Conservation (phyloP, 2,329 filamentous ascomycete species). For the Pestalotiopsis sp. region DNA sequence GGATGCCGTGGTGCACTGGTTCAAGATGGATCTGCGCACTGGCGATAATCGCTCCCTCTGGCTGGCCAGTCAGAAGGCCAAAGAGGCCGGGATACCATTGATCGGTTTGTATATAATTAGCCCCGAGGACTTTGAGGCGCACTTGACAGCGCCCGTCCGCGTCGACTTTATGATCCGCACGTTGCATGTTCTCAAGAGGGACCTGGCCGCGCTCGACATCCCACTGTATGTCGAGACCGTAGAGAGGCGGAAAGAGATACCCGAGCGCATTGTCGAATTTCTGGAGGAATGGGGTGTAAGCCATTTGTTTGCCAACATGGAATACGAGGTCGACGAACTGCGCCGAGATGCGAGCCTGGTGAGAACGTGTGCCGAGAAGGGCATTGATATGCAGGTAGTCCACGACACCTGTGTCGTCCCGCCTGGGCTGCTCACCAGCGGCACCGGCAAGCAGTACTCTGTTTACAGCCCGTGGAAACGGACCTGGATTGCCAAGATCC, state of each 20-base stretch:
- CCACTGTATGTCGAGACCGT: constrained; percentile 76
- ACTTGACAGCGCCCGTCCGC: constrained; percentile 69
- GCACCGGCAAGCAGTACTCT: constrained; percentile 75
- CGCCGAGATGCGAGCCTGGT: constrained; percentile 72
- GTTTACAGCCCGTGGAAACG: constrained; percentile 85
- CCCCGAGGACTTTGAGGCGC: constrained; percentile 82
- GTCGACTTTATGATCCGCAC: constrained; percentile 82
- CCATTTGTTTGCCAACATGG: constrained; percentile 79
- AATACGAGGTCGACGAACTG: constrained; percentile 91
- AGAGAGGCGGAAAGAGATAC: constrained; percentile 62
- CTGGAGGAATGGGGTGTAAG: constrained; percentile 71
- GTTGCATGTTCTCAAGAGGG: constrained; percentile 62
- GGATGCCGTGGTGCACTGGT: constrained; percentile 81
- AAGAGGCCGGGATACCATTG: constrained; percentile 67
- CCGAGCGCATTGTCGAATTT: constrained; percentile 61
- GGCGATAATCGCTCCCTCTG: constrained; percentile 73
- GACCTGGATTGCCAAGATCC: constrained; percentile 72
- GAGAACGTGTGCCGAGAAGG: constrained; percentile 57
- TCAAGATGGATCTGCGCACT: constrained; percentile 77
- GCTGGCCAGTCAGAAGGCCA: constrained; percentile 66
- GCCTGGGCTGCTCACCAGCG: constrained; percentile 67
- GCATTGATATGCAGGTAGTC: constrained; percentile 68
- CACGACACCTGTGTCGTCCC: constrained; percentile 84
- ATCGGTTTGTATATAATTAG: constrained; percentile 78
- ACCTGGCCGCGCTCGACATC: constrained; percentile 71